Evolutionary conservation across 306 rosid genomes (phyloP).

Genomic region (Pachyrhizus erosus): DNA sequence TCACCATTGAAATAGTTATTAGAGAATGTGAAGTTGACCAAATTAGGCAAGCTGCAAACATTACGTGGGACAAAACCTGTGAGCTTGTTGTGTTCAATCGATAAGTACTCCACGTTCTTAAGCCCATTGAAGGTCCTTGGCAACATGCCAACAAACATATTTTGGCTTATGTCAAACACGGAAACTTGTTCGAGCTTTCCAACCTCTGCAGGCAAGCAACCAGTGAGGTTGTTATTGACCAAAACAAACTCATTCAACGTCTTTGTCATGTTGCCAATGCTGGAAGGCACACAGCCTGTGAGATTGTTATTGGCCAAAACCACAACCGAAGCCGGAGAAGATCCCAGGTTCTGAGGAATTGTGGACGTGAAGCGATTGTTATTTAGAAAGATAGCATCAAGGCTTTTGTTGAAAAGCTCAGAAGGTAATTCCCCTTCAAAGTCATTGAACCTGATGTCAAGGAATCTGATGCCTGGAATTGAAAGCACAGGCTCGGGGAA

Average conservation of each 20-base stretch:
- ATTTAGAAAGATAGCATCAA: constrained; percentile 70
- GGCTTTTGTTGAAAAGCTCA: constrained; percentile 50
- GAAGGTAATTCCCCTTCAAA: constrained; percentile 76
- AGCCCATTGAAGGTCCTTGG: constrained; percentile 52
- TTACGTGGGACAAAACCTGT: constrained; percentile 63
- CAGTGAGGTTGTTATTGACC: constrained; percentile 55
- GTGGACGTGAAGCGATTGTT: constrained; percentile 63
- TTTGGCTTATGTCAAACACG: constrained; percentile 59
- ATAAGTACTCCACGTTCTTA: constrained; percentile 40
- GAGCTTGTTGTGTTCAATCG: constrained; percentile 57
- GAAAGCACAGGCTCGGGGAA: constrained; percentile 61
- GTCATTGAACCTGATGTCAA: constrained; percentile 72
- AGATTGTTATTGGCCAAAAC: constrained; percentile 65
- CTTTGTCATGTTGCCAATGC: constrained; percentile 64
- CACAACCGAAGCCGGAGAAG: constrained; percentile 60
- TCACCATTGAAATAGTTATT: constrained; percentile 71
- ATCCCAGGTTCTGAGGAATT: constrained; percentile 68
- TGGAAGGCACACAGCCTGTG: constrained; percentile 65
- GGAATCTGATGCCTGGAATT: constrained; percentile 49
- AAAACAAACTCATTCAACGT: constrained; percentile 63
- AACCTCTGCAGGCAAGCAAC: constrained; percentile 69
- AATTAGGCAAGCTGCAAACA: constrained; percentile 58
- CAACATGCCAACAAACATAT: constrained; percentile 61
- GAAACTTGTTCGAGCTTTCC: constrained; percentile 45
- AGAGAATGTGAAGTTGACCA: constrained; percentile 65